A percentile compares a stretch with the other conserved stretches of the same genome.
These are phyloP conservation scores for Arachnopeziza araneosa DNA, from an alignment of 2,329 filamentous ascomycete genomes.

Conservation along the genomic window DNA sequence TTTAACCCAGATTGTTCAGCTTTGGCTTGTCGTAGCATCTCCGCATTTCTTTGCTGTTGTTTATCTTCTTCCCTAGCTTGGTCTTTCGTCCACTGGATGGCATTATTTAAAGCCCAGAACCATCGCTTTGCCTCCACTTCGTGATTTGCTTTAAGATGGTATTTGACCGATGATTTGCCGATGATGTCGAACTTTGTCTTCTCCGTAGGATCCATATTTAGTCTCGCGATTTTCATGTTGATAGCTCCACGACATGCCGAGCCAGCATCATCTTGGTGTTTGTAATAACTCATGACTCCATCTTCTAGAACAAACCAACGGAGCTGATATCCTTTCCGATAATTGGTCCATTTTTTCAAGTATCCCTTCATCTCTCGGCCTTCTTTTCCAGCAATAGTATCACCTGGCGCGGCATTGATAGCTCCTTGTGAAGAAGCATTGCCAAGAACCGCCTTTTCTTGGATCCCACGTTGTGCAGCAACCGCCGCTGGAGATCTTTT, in stretches of 20 bases:
- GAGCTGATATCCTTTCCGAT: slow-evolving; percentile 92
- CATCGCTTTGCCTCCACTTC: slow-evolving; percentile 96
- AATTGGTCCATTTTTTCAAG: slow-evolving; percentile 99
- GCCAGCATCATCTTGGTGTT: slow-evolving; percentile 95
- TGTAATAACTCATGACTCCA: slow-evolving; percentile 96
- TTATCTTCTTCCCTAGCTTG: slow-evolving; percentile 87
- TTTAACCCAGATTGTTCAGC: slow-evolving; percentile 56
- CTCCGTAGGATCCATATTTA: slow-evolving; percentile 95
- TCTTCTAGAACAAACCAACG: slow-evolving; percentile 98
- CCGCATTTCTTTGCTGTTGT: slow-evolving; percentile 67
- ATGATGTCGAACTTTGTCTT: slow-evolving; percentile 98
- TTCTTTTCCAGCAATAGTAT: slow-evolving; percentile 71
- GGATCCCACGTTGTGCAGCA: slow-evolving; percentile 88
- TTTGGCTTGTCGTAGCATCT: slow-evolving; percentile 72
- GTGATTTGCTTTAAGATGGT: slow-evolving; percentile 95
- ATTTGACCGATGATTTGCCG: slow-evolving; percentile 97
- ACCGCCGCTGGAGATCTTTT: slow-evolving; percentile 94
- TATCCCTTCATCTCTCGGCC: slow-evolving; percentile 97
- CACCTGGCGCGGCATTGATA: slow-evolving; percentile 47
- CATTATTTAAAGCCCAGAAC: slow-evolving; percentile 99
- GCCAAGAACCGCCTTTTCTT: slow-evolving; percentile 93
- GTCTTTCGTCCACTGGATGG: slow-evolving; percentile 97
- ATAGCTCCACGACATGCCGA: slow-evolving; percentile 96
- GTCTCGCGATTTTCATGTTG: slow-evolving; percentile 93
- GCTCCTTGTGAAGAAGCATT: slow-evolving; percentile 53